Evolutionary conservation across 2,329 filamentous ascomycete species (phyloP).

Genomic region (Penicillium sp.): DNA sequence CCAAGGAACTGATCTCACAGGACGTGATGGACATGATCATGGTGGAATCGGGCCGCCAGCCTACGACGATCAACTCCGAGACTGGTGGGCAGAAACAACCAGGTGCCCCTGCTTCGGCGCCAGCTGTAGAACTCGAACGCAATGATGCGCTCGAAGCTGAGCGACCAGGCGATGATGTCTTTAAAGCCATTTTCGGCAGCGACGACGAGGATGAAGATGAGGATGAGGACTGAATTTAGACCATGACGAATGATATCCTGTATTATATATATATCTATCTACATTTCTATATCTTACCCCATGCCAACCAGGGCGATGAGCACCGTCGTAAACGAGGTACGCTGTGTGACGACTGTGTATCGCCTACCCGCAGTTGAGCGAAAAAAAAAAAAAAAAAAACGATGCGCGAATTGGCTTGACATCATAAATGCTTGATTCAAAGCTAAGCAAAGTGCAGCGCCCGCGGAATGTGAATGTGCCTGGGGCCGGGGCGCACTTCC

Average conservation of each 20-base stretch:
- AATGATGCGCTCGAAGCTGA: constrained; percentile 79
- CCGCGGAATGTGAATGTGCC: not conserved
- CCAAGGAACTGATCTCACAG: constrained; percentile 57
- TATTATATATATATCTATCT: not conserved
- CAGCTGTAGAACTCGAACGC: constrained; percentile 67
- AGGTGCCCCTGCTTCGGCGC: constrained; percentile 13
- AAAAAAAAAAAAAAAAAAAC: not conserved
- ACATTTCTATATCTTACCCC: not conserved
- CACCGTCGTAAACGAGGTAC: not conserved
- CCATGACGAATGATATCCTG: constrained; percentile 5
- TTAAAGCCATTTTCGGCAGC: constrained; percentile 92
- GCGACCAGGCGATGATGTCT: constrained; percentile 77
- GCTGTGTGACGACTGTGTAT: not conserved
- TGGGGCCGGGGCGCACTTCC: not conserved
- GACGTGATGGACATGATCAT: constrained; percentile 61
- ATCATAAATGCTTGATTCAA: constrained; percentile 8
- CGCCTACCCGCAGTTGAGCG: not conserved
- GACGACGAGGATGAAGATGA: constrained; percentile 68
- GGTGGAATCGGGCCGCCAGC: constrained; percentile 41
- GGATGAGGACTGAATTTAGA: not conserved
- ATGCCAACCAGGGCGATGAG: too few relatives aligned
- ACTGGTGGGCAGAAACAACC: constrained; percentile 5
- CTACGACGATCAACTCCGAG: constrained; percentile 31
- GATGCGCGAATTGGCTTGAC: not conserved
- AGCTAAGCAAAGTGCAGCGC: constrained; percentile 1